Conservation (phyloP, 108 stramenopile genomes). For the Cyclotella baltica region DNA sequence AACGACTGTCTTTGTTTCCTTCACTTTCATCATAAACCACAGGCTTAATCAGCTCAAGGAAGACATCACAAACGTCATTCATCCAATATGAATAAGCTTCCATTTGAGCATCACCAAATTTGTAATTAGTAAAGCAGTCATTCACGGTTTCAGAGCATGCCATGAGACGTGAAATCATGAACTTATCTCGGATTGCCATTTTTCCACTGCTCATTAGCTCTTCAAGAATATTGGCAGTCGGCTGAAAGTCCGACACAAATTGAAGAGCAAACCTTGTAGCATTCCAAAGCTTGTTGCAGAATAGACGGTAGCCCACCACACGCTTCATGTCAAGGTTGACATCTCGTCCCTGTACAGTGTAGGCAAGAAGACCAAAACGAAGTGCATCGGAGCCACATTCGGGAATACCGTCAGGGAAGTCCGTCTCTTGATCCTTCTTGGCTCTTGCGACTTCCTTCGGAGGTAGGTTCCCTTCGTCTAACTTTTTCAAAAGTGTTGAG, state of each 20-base stretch:
- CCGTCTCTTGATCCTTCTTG: constrained; percentile 91
- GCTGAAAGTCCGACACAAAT: constrained; percentile 90
- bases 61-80: constrained; percentile 96
- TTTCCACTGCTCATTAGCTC: constrained; percentile 85
- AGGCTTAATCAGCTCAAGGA: constrained; percentile 98
- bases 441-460: constrained; percentile 94
- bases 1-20: constrained; percentile 74
- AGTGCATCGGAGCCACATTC: constrained; percentile 99
- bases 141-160: constrained; percentile 76
- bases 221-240: constrained; percentile 80
- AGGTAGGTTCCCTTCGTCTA: constrained; percentile 95
- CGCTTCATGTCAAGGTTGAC: constrained; percentile 99
- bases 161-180: constrained; percentile 95
- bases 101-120: constrained; percentile 92
- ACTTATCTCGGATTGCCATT: constrained; percentile 87
- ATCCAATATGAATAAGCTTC: constrained; percentile 92
- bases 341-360: constrained; percentile 98
- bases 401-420: constrained; percentile 98
- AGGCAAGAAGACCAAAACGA: constrained; percentile 97
- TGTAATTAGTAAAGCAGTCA: constrained; percentile 73
- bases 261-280: constrained; percentile 93
- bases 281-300: constrained; percentile 99
- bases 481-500: constrained; percentile 80
- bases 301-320: constrained; percentile 97
- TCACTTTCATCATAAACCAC: constrained; percentile 84